Evolutionary conservation across 2,329 filamentous ascomycete genomes (phyloP).

Genomic region (Epichloe coenophiala): DNA sequence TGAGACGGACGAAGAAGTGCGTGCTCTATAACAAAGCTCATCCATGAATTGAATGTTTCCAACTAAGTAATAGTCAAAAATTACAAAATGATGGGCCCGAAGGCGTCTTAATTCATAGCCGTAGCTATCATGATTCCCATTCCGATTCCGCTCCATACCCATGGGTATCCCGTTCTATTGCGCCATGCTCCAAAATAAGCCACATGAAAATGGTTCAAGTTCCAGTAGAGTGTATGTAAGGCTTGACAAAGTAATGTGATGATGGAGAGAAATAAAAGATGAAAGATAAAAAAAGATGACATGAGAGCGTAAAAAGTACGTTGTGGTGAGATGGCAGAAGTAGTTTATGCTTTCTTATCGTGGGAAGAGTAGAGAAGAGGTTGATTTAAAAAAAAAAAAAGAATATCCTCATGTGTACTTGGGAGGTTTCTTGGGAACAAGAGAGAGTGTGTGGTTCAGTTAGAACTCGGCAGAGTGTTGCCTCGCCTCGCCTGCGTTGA

Average conservation of each 20-base stretch:
- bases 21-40: no score
- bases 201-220: not conserved
- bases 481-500: slow-evolving; percentile 19
- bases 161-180: not conserved
- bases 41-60: no score
- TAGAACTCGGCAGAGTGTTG: not conserved
- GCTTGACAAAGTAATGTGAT: not conserved
- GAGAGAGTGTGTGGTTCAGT: not conserved
- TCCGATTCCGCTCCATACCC: not conserved
- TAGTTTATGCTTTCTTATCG: not conserved
- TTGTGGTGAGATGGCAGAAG: not conserved
- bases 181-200: not conserved
- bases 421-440: no score
- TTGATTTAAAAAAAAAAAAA: no score
- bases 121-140: not conserved
- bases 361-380: no score
- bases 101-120: not conserved
- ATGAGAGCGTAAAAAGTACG: not conserved
- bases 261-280: not conserved
- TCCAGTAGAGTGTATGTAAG: not conserved
- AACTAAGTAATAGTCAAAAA: no score
- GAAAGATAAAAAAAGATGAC: not conserved
- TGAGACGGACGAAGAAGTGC: no score
- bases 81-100: no score
- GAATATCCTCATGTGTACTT: no score